phyloP scores from a whole-genome alignment of 768 basidiomycete genomes.

The Russula earlei region DNA sequence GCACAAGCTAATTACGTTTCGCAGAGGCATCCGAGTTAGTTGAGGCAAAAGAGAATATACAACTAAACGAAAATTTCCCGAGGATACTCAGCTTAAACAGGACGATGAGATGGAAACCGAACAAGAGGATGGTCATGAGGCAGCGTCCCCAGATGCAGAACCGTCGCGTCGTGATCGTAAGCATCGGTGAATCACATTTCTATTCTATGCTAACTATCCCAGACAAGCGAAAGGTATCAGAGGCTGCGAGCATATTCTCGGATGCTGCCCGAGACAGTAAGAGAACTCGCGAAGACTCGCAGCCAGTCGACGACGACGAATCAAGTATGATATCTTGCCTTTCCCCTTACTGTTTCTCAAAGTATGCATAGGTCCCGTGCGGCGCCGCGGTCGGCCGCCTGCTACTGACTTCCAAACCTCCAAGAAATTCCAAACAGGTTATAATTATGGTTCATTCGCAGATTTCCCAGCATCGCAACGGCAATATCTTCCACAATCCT shows the following conservation, averaged over 20 bases:
- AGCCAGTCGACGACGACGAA: constrained; percentile 59
- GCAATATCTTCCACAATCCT: constrained; percentile 84
- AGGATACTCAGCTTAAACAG: not conserved
- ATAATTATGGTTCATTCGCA: constrained; percentile 74
- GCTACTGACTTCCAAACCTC: constrained; percentile 30
- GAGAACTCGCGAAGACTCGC: constrained; percentile 56
- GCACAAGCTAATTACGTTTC: not conserved
- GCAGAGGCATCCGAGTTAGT: not conserved
- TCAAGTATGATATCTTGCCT: constrained; percentile 22
- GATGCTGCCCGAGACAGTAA: constrained; percentile 45
- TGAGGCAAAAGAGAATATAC: not conserved
- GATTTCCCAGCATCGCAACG: constrained; percentile 79
- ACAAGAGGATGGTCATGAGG: not conserved
- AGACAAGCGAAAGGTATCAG: constrained; percentile 62
- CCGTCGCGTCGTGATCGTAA: constrained; percentile 16
- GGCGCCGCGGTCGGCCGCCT: constrained; percentile 21
- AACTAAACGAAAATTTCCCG: not conserved
- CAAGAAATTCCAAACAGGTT: constrained; percentile 71
- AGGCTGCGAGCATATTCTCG: constrained; percentile 35
- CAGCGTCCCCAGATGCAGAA: constrained; percentile 2
- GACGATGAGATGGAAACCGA: constrained; percentile 6
- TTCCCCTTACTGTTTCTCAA: not conserved
- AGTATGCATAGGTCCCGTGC: constrained; percentile 10
- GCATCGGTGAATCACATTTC: not conserved
- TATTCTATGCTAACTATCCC: constrained; percentile 3